Evolutionary conservation across 1,284 basidiomycete genomes (phyloP).

Genomic region (Leccinum subfulvum): DNA sequence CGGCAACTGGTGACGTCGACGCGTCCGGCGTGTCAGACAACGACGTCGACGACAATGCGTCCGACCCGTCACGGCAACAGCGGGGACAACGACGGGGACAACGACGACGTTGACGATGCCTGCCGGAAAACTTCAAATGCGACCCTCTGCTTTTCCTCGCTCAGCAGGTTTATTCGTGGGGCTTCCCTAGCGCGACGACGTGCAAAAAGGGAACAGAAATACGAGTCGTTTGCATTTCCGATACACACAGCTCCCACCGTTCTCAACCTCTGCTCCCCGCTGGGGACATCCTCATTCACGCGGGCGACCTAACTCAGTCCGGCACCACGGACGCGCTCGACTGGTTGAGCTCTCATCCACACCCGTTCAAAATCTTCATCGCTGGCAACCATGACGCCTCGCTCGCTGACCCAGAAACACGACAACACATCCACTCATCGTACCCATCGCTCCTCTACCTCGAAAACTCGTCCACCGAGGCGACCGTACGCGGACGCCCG

Average conservation of each 20-base stretch:
- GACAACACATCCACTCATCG: neutral
- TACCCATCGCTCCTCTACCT: constrained; percentile 11
- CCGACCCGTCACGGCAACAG: too few relatives aligned
- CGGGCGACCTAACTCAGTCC: constrained; percentile 9
- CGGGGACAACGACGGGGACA: too few relatives aligned
- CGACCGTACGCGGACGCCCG: constrained; percentile 13
- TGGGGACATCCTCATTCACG: constrained; percentile 11
- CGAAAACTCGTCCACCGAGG: constrained; percentile 9
- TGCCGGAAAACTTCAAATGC: constrained; percentile 8
- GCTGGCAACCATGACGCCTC: constrained; percentile 13
- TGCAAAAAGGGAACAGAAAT: neutral
- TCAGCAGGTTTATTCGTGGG: constrained; percentile 5
- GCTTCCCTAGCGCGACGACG: neutral
- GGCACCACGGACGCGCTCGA: constrained; percentile 1
- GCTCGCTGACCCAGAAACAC: constrained; percentile 8
- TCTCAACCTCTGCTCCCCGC: constrained; percentile 7
- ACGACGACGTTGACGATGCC: too few relatives aligned
- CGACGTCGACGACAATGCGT: too few relatives aligned
- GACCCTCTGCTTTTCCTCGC: constrained; percentile 12
- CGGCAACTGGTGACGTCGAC: too few relatives aligned
- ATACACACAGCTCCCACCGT: constrained; percentile 8
- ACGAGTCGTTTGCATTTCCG: constrained; percentile 12
- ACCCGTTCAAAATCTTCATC: constrained; percentile 12
- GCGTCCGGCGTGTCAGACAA: too few relatives aligned
- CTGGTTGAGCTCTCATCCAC: constrained; percentile 9